phyloP scores from a whole-genome alignment of 495 filamentous ascomycete species.

The Apiosordaria backusii region DNA sequence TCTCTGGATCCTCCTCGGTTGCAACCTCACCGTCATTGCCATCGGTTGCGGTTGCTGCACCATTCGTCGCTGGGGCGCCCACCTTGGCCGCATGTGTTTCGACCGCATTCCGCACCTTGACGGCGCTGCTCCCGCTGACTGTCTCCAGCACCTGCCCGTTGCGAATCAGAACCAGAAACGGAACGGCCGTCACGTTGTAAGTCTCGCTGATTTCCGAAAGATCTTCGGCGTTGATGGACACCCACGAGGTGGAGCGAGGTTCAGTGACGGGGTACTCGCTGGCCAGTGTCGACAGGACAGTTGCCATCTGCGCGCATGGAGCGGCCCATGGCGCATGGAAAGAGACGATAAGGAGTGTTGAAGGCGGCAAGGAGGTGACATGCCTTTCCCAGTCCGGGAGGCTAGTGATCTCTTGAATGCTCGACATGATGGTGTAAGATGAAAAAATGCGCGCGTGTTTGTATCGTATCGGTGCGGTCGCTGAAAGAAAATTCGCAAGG shows the following conservation, averaged over 20 bases:
- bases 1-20: conserved; percentile 45
- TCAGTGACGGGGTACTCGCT: conserved; percentile 67
- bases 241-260: conserved; percentile 70
- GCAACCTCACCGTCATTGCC: conserved; percentile 19
- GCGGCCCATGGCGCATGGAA: conserved; percentile 98
- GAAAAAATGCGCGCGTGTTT: not conserved
- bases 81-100: conserved; percentile 63
- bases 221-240: conserved; percentile 85
- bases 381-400: conserved; percentile 65
- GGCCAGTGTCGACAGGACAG: conserved; percentile 80
- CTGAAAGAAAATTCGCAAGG: not conserved
- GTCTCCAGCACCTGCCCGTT: conserved; percentile 68
- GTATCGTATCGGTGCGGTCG: not conserved
- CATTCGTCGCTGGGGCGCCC: conserved; percentile 32
- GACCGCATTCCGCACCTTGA: conserved; percentile 74
- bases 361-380: conserved; percentile 58
- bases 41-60: conserved; percentile 19
- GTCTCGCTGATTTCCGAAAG: conserved; percentile 79
- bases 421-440: conserved; percentile 53
- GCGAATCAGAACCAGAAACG: conserved; percentile 78
- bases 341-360: conserved; percentile 74
- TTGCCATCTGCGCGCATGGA: conserved; percentile 88
- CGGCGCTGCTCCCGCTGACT: conserved; percentile 82
- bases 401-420: conserved; percentile 66
- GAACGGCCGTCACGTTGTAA: conserved; percentile 91